phyloP scores from a whole-genome alignment of 495 filamentous ascomycete species.

The Staphylotrichum tortipilum region DNA sequence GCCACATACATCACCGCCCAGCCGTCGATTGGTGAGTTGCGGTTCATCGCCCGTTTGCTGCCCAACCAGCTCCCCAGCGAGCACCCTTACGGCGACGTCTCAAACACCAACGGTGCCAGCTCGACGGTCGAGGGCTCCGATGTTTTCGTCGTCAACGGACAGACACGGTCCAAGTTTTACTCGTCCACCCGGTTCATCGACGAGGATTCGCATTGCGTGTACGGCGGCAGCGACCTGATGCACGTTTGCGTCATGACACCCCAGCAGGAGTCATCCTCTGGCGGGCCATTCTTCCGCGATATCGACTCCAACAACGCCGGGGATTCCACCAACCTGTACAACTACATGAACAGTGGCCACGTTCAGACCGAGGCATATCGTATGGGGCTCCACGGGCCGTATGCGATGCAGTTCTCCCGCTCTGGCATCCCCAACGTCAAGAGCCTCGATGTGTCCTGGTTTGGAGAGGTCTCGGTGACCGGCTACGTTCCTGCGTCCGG shows the following conservation, averaged over 20 bases:
- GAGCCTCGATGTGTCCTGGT: conserved; percentile 49
- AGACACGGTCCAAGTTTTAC: conserved; percentile 63
- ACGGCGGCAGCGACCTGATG: conserved; percentile 34
- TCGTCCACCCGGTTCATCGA: conserved; percentile 60
- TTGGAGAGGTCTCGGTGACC: conserved; percentile 45
- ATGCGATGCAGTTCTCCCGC: conserved; percentile 52
- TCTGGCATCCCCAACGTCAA: conserved; percentile 44
- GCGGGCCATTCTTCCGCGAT: conserved; percentile 55
- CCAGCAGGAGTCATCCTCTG: conserved; percentile 44
- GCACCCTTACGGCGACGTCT: conserved; percentile 40
- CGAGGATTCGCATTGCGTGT: conserved; percentile 53
- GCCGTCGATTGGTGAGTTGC: conserved; percentile 52
- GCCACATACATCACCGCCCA: conserved; percentile 55
- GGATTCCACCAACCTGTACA: conserved; percentile 51
- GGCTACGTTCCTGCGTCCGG: conserved; percentile 47
- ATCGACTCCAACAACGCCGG: conserved; percentile 58
- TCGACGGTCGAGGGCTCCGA: conserved; percentile 53
- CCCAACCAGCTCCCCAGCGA: conserved; percentile 47
- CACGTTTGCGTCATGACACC: conserved; percentile 46
- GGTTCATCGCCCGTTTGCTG: conserved; percentile 56
- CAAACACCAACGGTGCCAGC: conserved; percentile 42
- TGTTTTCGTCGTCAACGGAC: conserved; percentile 51
- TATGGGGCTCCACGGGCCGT: conserved; percentile 60
- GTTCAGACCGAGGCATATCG: conserved; percentile 55
- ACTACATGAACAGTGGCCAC: conserved; percentile 61